These are phyloP conservation scores for Pseudevernia furfuracea DNA, from an alignment of 495 filamentous ascomycete species.

Conservation along the genomic window DNA sequence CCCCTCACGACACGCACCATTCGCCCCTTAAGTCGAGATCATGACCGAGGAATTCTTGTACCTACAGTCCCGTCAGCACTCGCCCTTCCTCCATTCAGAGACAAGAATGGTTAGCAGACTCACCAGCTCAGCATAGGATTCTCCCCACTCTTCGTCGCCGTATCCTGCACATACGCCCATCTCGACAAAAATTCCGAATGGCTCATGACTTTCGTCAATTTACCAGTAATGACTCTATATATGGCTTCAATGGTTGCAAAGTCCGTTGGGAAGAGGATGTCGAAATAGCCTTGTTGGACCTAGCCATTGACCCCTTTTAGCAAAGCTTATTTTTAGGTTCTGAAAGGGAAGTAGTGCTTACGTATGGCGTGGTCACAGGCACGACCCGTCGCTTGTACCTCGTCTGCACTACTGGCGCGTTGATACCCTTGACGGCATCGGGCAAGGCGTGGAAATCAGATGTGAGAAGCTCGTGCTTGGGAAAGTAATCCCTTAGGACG, in stretches of 20 bases:
- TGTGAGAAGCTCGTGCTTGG: slow-evolving; percentile 77
- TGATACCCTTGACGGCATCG: slow-evolving; percentile 70
- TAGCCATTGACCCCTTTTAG: slow-evolving; percentile 28
- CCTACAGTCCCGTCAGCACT: slow-evolving; percentile 64
- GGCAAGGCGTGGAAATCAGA: slow-evolving; percentile 86
- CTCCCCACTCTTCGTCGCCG: slow-evolving; percentile 79
- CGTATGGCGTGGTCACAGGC: slow-evolving; percentile 83
- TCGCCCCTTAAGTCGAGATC: slow-evolving; percentile 13
- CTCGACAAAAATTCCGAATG: slow-evolving; percentile 85
- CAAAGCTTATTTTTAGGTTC: background rate
- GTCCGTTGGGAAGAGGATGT: slow-evolving; percentile 96
- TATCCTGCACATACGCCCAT: slow-evolving; percentile 88
- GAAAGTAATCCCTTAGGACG: slow-evolving; percentile 77
- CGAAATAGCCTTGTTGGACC: slow-evolving; percentile 98
- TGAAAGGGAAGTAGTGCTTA: slow-evolving; percentile 37
- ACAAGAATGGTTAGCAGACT: background rate
- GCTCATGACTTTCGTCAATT: slow-evolving; percentile 70
- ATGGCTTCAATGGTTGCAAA: slow-evolving; percentile 82
- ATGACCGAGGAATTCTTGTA: slow-evolving; percentile 22
- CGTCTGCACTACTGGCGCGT: slow-evolving; percentile 93
- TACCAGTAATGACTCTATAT: slow-evolving; percentile 85
- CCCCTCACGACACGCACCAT: background rate
- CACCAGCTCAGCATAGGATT: slow-evolving; percentile 93
- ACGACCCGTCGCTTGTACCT: slow-evolving; percentile 77
- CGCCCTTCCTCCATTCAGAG: slow-evolving; percentile 56